phyloP scores from a whole-genome alignment of 257 asterid species.

The Petunia secreta region DNA sequence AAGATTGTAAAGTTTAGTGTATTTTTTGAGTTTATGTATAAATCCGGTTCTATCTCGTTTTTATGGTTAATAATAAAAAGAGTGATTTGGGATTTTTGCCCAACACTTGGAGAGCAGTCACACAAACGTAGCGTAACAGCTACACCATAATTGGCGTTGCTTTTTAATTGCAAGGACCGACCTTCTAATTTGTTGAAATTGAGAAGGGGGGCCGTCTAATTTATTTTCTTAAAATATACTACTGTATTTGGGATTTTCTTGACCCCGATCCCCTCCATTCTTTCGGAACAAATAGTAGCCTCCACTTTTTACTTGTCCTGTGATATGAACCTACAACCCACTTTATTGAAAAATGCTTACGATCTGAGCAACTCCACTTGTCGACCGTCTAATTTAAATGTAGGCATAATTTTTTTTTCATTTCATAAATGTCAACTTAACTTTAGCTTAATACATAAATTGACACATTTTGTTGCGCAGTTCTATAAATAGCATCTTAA shows the following conservation, averaged over 20 bases:
- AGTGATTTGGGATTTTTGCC: not conserved
- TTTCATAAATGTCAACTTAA: too few species aligned
- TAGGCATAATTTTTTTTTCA: too few species aligned
- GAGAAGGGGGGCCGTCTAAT: too few species aligned
- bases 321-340: too few species aligned
- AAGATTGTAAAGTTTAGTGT: not conserved
- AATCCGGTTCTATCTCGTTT: not conserved
- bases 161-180: not conserved
- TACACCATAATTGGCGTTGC: not conserved
- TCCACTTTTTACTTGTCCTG: too few species aligned
- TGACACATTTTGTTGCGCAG: not conserved
- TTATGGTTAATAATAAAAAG: not conserved
- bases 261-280: too few species aligned
- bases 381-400: too few species aligned
- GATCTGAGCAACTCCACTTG: too few species aligned
- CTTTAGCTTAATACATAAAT: not conserved
- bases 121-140: slow-evolving; percentile 25
- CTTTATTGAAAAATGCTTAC: too few species aligned
- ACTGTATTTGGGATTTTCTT: too few species aligned
- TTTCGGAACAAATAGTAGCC: too few species aligned
- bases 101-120: slow-evolving; percentile 15
- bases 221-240: too few species aligned
- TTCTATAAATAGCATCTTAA: not conserved
- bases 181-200: not conserved
- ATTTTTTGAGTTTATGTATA: not conserved